phyloP scores from a whole-genome alignment of 73 alveolate species.

The Paramecium sexaurelia region DNA sequence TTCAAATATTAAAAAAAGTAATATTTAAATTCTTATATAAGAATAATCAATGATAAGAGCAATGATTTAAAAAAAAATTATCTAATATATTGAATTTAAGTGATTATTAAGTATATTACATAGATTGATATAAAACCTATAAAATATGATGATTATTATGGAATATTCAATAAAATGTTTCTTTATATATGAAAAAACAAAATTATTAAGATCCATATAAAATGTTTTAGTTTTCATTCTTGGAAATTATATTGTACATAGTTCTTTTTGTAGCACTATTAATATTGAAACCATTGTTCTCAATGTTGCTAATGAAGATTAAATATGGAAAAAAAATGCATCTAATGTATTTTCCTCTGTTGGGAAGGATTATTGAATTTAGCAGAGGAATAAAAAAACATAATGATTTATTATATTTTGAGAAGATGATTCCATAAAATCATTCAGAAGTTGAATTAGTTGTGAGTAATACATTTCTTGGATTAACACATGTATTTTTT shows the following conservation, averaged over 20 bases:
- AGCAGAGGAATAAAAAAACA: neutral
- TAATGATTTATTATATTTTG: neutral
- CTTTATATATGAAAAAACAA: neutral
- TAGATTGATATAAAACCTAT: neutral
- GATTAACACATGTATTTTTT: neutral
- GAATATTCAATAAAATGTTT: neutral
- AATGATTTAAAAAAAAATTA: too few relatives aligned
- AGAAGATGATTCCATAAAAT: neutral
- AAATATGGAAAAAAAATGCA: constrained; percentile 11
- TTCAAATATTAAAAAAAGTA: too few relatives aligned
- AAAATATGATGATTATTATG: neutral
- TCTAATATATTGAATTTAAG: too few relatives aligned
- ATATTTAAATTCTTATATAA: too few relatives aligned
- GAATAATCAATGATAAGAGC: too few relatives aligned
- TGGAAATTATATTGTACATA: neutral
- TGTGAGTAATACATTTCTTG: neutral
- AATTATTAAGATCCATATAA: neutral
- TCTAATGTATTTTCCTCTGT: neutral
- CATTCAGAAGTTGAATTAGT: neutral
- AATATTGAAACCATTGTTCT: constrained; percentile 1
- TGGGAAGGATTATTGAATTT: neutral
- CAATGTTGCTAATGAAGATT: neutral
- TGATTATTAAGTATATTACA: too few relatives aligned
- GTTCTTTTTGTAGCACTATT: neutral
- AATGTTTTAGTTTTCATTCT: neutral